A percentile compares a stretch with the other conserved stretches of the same genome.
These are phyloP conservation scores for Plasmodiophora brassicae DNA, from an alignment of 208 protist genomes.

Conservation along the genomic window DNA sequence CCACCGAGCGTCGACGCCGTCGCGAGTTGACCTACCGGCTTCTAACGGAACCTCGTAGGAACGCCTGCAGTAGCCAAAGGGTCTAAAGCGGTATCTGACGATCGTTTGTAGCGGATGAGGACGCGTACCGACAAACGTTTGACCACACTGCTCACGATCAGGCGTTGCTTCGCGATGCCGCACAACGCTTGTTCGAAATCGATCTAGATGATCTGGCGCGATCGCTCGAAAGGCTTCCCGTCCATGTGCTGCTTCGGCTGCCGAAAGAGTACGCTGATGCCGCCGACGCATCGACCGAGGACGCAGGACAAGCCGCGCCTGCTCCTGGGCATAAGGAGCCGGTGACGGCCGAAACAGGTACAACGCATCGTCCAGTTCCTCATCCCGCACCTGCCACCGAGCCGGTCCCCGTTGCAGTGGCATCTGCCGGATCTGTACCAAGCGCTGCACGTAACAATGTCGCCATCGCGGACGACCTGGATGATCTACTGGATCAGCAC, in stretches of 20 bases:
- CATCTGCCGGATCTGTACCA: neutral
- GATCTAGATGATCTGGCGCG: neutral
- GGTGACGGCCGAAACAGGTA: neutral
- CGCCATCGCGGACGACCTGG: neutral
- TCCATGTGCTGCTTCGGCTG: neutral
- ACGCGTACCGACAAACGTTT: neutral
- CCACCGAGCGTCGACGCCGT: neutral
- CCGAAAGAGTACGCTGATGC: neutral
- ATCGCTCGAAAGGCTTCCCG: neutral
- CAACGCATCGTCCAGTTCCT: neutral
- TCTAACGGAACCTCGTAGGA: neutral
- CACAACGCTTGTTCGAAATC: neutral
- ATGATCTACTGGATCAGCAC: neutral
- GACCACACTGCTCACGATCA: neutral
- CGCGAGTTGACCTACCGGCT: neutral
- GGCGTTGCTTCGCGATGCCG: neutral
- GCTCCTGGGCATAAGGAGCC: neutral
- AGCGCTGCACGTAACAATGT: neutral
- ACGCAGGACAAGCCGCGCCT: neutral
- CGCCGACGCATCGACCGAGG: neutral
- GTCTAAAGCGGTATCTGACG: neutral
- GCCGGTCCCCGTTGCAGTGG: neutral
- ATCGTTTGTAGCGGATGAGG: constrained; percentile 1
- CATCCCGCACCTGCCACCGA: neutral
- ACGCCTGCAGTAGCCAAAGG: neutral